These are phyloP conservation scores for Calonectria leucothoes DNA, from an alignment of 2,329 filamentous ascomycete species.

Conservation along the genomic window DNA sequence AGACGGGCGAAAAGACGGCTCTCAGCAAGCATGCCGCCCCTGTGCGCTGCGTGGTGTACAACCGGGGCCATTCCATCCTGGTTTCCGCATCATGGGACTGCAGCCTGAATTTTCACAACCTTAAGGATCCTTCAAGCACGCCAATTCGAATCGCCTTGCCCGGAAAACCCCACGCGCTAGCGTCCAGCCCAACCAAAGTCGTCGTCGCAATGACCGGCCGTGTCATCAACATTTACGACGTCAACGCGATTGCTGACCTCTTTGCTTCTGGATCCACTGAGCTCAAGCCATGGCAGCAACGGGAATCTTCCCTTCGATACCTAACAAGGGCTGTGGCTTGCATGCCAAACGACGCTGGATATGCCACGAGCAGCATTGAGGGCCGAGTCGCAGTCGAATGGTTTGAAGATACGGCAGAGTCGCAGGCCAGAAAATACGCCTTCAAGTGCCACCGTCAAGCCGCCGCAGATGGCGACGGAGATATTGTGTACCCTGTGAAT, in stretches of 20 bases:
- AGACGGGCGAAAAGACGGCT: slow-evolving; percentile 77
- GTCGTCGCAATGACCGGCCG: slow-evolving; percentile 97
- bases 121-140: slow-evolving; percentile 60
- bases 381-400: slow-evolving; percentile 96
- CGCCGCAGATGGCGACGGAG: slow-evolving; percentile 70
- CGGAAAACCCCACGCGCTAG: slow-evolving; percentile 90
- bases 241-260: slow-evolving; percentile 72
- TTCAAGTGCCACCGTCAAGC: slow-evolving; percentile 97
- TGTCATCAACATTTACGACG: slow-evolving; percentile 94
- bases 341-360: slow-evolving; percentile 96
- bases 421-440: slow-evolving; percentile 93
- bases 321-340: slow-evolving; percentile 93
- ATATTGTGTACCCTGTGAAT: slow-evolving; percentile 93
- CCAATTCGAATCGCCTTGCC: slow-evolving; percentile 79
- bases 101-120: slow-evolving; percentile 86
- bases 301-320: slow-evolving; percentile 95
- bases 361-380: slow-evolving; percentile 92
- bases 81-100: slow-evolving; percentile 95
- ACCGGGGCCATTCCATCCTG: slow-evolving; percentile 78
- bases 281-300: slow-evolving; percentile 87
- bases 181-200: slow-evolving; percentile 80
- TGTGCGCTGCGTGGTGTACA: slow-evolving; percentile 88
- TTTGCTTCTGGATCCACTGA: slow-evolving; percentile 58
- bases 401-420: slow-evolving; percentile 91
- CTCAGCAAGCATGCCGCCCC: slow-evolving; percentile 83